A percentile compares a stretch with the other conserved stretches of the same genome.
These are phyloP conservation scores for Debaryomyces subglobosus DNA, from an alignment of 1,139 yeast species.

Conservation along the genomic window DNA sequence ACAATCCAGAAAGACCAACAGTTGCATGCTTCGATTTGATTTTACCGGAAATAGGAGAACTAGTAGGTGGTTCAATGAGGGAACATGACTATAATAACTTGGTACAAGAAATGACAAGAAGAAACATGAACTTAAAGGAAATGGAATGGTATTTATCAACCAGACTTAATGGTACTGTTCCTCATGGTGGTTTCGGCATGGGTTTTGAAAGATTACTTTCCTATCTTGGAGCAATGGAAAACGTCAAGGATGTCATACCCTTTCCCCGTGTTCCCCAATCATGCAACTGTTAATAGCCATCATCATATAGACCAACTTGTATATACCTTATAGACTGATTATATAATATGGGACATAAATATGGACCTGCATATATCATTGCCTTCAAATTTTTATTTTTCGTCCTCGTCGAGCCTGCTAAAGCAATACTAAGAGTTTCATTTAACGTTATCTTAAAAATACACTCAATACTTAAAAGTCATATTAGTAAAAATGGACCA, in stretches of 20 bases:
- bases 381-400: conserved; percentile 5
- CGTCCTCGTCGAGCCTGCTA: conserved; percentile 9
- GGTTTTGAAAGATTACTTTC: conserved; percentile 88
- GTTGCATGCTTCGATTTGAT: conserved; percentile 90
- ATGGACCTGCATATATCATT: conserved; percentile 1
- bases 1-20: conserved; percentile 48
- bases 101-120: conserved; percentile 47
- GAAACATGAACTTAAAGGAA: conserved; percentile 59
- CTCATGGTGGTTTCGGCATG: conserved; percentile 97
- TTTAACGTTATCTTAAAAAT: neutral
- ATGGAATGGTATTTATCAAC: conserved; percentile 81
- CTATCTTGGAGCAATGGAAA: conserved; percentile 71
- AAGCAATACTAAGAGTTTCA: conserved; percentile 1
- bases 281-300: conserved; percentile 33
- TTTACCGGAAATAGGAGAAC: conserved; percentile 91
- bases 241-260: conserved; percentile 83
- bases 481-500: conserved; percentile 59
- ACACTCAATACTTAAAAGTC: conserved; percentile 12
- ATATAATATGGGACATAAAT: conserved; percentile 2
- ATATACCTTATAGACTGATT: conserved; percentile 1
- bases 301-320: neutral
- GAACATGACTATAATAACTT: conserved; percentile 64
- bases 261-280: conserved; percentile 60
- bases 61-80: conserved; percentile 94
- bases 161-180: conserved; percentile 77